Percentiles rank a stretch among this genome's conserved stretches.
Conservation (phyloP, 2,329 filamentous ascomycete species). For the Colletotrichum nymphaeae region DNA sequence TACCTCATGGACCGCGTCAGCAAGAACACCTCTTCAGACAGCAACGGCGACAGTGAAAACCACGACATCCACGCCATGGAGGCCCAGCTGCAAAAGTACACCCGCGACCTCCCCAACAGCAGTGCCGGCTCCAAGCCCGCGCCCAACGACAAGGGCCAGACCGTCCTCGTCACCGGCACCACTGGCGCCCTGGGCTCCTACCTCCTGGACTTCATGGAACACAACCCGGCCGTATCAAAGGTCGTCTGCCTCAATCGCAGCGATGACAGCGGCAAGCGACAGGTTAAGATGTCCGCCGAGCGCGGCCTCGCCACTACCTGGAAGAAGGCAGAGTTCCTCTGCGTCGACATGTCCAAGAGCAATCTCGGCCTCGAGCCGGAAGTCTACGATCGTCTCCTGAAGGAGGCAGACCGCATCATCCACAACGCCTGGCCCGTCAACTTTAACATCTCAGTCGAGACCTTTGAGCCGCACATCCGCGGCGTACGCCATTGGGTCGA, state of each 20-base stretch:
- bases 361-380: slow-evolving; percentile 58
- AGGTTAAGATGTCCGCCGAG: slow-evolving; percentile 47
- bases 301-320: slow-evolving; percentile 52
- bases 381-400: slow-evolving; percentile 49
- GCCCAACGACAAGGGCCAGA: slow-evolving; percentile 47
- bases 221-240: slow-evolving; percentile 49
- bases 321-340: slow-evolving; percentile 58
- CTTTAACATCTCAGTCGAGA: slow-evolving; percentile 61
- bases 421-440: slow-evolving; percentile 67
- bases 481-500: slow-evolving; percentile 62
- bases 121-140: slow-evolving; percentile 41
- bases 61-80: slow-evolving; percentile 46
- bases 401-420: slow-evolving; percentile 57
- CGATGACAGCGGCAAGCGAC: slow-evolving; percentile 53
- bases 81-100: slow-evolving; percentile 49
- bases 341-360: slow-evolving; percentile 58
- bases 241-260: slow-evolving; percentile 62
- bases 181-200: slow-evolving; percentile 30
- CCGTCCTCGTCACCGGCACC: slow-evolving; percentile 27
- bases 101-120: slow-evolving; percentile 41
- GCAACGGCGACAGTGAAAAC: slow-evolving; percentile 7
- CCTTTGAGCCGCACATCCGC: slow-evolving; percentile 62
- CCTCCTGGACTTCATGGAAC: slow-evolving; percentile 44
- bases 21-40: slow-evolving; percentile 30
- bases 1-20: slow-evolving; percentile 43